phyloP scores from a whole-genome alignment of 148 eudicot species.

The Tetragonia tetragonoides region DNA sequence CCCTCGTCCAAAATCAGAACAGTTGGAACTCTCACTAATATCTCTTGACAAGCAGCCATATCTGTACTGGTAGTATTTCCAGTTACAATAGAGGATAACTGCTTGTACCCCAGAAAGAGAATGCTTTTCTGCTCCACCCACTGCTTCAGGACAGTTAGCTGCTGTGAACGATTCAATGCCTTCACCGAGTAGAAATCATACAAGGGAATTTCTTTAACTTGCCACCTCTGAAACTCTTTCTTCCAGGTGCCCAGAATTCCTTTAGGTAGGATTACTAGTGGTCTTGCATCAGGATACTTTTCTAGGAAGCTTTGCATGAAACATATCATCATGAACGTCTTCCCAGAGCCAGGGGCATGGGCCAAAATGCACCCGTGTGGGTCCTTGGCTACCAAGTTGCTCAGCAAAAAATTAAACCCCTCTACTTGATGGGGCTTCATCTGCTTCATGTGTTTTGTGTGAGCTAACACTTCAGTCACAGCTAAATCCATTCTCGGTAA shows the following conservation, averaged over 20 bases:
- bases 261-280: constrained; percentile 73
- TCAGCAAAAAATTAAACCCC: constrained; percentile 69
- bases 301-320: constrained; percentile 80
- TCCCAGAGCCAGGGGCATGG: constrained; percentile 92
- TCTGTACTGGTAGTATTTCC: constrained; percentile 32
- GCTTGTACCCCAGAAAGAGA: constrained; percentile 68
- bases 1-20: constrained; percentile 82
- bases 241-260: constrained; percentile 78
- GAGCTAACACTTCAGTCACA: constrained; percentile 44
- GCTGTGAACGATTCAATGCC: constrained; percentile 63
- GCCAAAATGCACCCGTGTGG: constrained; percentile 87
- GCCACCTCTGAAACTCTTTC: constrained; percentile 73
- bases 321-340: constrained; percentile 87
- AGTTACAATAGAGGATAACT: constrained; percentile 64
- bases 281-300: constrained; percentile 61
- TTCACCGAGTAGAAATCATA: constrained; percentile 69
- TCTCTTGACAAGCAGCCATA: constrained; percentile 53
- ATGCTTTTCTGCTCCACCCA: constrained; percentile 65
- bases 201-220: constrained; percentile 64
- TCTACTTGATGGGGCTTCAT: constrained; percentile 86
- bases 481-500: constrained; percentile 32
- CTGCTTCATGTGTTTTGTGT: constrained; percentile 60
- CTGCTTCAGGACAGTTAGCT: constrained; percentile 61
- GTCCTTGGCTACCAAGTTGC: constrained; percentile 60
- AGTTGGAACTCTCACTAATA: constrained; percentile 50